phyloP scores from a whole-genome alignment of 352 stramenopile genomes.

The Blastocystis sp. region DNA sequence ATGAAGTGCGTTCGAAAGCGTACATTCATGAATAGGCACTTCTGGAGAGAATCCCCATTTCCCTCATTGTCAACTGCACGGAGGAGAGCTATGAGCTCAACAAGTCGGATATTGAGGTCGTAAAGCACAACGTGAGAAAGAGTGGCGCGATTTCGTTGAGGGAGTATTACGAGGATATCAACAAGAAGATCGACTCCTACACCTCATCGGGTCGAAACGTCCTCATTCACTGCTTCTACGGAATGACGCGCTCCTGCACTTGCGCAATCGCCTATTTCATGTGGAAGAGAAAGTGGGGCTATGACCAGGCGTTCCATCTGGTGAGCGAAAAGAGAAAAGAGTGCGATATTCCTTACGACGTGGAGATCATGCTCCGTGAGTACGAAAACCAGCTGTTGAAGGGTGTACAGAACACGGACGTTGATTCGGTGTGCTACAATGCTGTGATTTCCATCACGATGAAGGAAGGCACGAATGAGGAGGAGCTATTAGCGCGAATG shows the following conservation, averaged over 20 bases:
- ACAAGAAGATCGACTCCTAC: slow-evolving; percentile 12
- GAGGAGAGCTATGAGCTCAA: slow-evolving; percentile 10
- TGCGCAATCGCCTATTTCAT: slow-evolving; percentile 62
- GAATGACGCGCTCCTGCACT: slow-evolving; percentile 43
- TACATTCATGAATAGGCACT: neutral
- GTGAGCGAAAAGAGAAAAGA: slow-evolving; percentile 1
- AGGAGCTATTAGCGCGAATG: neutral
- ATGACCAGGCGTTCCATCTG: slow-evolving; percentile 19
- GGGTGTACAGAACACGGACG: neutral
- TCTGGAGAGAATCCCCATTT: slow-evolving; percentile 16
- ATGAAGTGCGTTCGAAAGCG: neutral
- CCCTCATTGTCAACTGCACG: slow-evolving; percentile 43
- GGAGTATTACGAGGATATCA: slow-evolving; percentile 29
- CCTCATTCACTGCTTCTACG: slow-evolving; percentile 53
- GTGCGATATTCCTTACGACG: slow-evolving; percentile 40
- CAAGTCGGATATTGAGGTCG: slow-evolving; percentile 1
- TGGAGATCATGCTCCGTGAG: slow-evolving; percentile 37
- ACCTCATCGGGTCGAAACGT: neutral
- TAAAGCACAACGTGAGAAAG: neutral
- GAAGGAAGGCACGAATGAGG: neutral
- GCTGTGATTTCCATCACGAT: neutral
- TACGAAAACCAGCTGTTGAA: slow-evolving; percentile 9
- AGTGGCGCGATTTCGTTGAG: neutral
- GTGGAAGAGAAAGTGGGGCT: slow-evolving; percentile 27
- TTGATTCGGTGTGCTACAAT: neutral